Evolutionary conservation across 2,329 filamentous ascomycete genomes (phyloP), one percentile per base, ranked within the genome.

Genomic region (Aspergillus sp.): DNA sequence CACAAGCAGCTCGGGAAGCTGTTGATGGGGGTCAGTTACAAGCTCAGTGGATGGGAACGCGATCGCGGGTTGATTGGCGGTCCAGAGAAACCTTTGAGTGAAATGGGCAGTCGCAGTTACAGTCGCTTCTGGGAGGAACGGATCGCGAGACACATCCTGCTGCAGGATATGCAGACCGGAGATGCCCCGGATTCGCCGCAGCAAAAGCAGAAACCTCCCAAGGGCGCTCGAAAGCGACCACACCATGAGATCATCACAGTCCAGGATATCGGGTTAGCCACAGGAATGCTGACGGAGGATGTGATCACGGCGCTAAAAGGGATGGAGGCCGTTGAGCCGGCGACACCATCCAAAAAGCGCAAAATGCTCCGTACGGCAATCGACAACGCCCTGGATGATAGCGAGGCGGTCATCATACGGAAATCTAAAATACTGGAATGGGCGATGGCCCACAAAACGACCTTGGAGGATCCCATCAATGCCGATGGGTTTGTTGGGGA

Each of bases 11-110:
- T 98, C 0, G 95, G 95, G 0, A 87, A 91, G 54, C 80, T 98
- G 54, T 82, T 99, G 32, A 98, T 99, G 87, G 92, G 91, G 5
- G 87, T 95, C 2, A 96, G 91, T 42, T 99, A 99, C 76, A 93
- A 95, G 74, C 89, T 99, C 51, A 94, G 92, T 20, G 86, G 88
- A 52, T 85, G 90, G 57, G 93, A 98, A 71, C 74, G 71, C 59
- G 76, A 78, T 64, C 73, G 70, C 29, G 87, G 88, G 6, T 82
- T 94, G 49, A 84, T 97, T 29, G 95, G 95, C 39, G 94, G 95
- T 0, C 95, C 95, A 0, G 95, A 99, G 79, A 95, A 96, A 74
- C 95, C 94, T 10, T 88, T 98, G 49, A 95, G 90, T 20, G 90
- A 94, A 62, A 83, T 96, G 52, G 94, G 94, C 1, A 85, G 86